phyloP scores from a whole-genome alignment of 2,329 filamentous ascomycete species.

The Cordyceps pruinosa region DNA sequence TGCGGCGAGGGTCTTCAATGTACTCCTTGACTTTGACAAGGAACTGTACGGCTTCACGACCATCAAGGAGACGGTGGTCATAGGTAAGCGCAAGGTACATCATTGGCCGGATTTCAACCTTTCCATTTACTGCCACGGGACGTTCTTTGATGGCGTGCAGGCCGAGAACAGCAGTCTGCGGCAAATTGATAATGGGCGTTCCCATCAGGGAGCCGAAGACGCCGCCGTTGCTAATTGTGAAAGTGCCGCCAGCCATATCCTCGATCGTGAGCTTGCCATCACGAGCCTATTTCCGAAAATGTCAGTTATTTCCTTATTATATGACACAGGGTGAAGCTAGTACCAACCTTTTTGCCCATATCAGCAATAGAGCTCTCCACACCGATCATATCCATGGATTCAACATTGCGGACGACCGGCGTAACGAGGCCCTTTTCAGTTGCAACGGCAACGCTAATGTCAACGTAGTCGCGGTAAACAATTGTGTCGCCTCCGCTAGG shows the following conservation, averaged over 20 bases:
- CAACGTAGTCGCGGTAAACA: slow-evolving; percentile 96
- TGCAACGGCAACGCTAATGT: slow-evolving; percentile 93
- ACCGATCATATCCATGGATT: slow-evolving; percentile 76
- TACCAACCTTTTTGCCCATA: slow-evolving; percentile 81
- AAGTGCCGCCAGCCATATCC: slow-evolving; percentile 97
- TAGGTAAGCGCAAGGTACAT: slow-evolving; percentile 99
- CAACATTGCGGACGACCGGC: slow-evolving; percentile 89
- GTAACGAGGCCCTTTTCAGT: slow-evolving; percentile 97
- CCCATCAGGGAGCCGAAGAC: slow-evolving; percentile 97
- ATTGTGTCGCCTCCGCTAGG: slow-evolving; percentile 94
- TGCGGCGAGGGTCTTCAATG: slow-evolving; percentile 89
- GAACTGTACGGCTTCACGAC: slow-evolving; percentile 92
- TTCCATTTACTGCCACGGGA: slow-evolving; percentile 82
- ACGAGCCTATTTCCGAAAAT: slow-evolving; percentile 57
- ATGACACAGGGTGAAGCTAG: not conserved
- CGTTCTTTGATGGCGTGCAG: slow-evolving; percentile 96
- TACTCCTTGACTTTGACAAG: slow-evolving; percentile 96
- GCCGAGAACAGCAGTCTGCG: slow-evolving; percentile 85
- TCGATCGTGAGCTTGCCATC: slow-evolving; percentile 97
- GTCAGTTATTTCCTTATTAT: slow-evolving; percentile 10
- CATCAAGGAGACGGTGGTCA: slow-evolving; percentile 91
- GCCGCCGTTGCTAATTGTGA: slow-evolving; percentile 95
- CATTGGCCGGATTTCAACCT: slow-evolving; percentile 96
- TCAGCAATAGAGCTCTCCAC: slow-evolving; percentile 92
- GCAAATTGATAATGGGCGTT: slow-evolving; percentile 96